A percentile compares a stretch with the other conserved stretches of the same genome.
phyloP scores from a whole-genome alignment of 2,329 filamentous ascomycete species.

The Plectosphaerella cucumerina region DNA sequence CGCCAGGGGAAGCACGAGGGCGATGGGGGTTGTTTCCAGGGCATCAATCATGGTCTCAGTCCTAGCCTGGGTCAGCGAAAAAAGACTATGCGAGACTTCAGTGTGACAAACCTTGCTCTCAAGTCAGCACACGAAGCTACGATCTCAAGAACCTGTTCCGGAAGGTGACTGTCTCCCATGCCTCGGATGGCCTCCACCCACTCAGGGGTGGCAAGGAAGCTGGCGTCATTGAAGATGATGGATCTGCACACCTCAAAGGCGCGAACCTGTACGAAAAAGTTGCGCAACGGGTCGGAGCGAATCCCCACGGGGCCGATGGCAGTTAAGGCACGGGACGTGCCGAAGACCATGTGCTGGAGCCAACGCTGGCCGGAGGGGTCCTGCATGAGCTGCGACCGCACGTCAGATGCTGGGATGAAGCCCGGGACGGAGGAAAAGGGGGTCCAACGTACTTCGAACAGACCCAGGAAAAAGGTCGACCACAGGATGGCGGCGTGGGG shows the following conservation, averaged over 20 bases:
- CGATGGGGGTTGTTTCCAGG: neutral
- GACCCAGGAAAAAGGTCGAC: slow-evolving; percentile 26
- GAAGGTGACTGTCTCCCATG: neutral
- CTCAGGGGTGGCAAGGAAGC: slow-evolving; percentile 17
- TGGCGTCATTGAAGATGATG: slow-evolving; percentile 23
- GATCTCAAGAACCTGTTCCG: slow-evolving; percentile 24
- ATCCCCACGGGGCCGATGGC: slow-evolving; percentile 21
- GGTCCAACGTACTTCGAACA: slow-evolving; percentile 24
- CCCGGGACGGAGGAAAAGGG: neutral
- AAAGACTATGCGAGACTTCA: neutral
- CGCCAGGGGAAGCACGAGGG: neutral
- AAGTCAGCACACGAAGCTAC: slow-evolving; percentile 25
- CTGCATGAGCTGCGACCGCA: slow-evolving; percentile 21
- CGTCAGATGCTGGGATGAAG: neutral
- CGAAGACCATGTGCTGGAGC: slow-evolving; percentile 28
- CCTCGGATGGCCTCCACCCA: slow-evolving; percentile 15
- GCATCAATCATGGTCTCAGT: slow-evolving; percentile 3
- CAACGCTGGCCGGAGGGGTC: slow-evolving; percentile 25
- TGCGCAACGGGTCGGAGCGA: slow-evolving; percentile 10
- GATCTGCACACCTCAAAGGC: slow-evolving; percentile 26
- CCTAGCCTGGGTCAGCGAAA: neutral
- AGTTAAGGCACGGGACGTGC: slow-evolving; percentile 24
- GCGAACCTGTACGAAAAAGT: slow-evolving; percentile 23
- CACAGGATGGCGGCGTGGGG: slow-evolving; percentile 16
- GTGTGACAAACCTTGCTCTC: slow-evolving; percentile 20